A percentile compares a stretch with the other conserved stretches of the same genome.
phyloP scores from a whole-genome alignment of 352 stramenopile genomes.

The Phytophthora gonapodyides region DNA sequence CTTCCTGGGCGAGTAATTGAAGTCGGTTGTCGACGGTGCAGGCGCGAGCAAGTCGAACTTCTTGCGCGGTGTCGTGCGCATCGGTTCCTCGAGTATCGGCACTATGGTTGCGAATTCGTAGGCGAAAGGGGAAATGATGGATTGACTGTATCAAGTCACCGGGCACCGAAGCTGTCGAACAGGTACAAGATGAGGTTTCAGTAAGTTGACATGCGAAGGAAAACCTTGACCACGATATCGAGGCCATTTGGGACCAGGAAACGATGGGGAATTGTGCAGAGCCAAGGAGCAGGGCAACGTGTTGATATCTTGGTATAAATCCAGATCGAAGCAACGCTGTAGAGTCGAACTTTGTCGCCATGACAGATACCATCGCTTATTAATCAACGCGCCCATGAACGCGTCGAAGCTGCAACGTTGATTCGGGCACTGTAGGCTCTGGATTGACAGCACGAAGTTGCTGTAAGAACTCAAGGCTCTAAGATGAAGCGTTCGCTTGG shows the following conservation, averaged over 20 bases:
- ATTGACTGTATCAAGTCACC: conserved; percentile 4
- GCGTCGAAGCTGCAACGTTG: no score
- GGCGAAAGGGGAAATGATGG: conserved; percentile 16
- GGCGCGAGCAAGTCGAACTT: conserved; percentile 21
- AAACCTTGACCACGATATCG: conserved; percentile 11
- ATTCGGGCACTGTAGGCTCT: no score
- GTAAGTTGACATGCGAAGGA: conserved; percentile 15
- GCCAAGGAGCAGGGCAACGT: background rate
- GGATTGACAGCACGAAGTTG: no score
- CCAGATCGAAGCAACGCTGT: no score
- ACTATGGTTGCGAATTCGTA: conserved; percentile 19
- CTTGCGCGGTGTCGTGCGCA: conserved; percentile 14
- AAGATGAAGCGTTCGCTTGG: no score
- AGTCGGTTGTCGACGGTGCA: conserved; percentile 3
- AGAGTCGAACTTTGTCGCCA: no score
- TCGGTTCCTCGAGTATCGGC: conserved; percentile 27
- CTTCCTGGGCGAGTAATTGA: conserved; percentile 10
- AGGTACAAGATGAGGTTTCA: no score
- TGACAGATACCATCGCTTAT: no score
- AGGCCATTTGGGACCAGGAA: conserved; percentile 7
- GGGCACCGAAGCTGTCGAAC: no score
- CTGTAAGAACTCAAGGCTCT: no score
- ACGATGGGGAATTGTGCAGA: background rate
- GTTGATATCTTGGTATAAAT: no score
- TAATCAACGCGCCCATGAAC: no score